A percentile compares a stretch with the other conserved stretches of the same genome.
Conservation (phyloP, 768 basidiomycete genomes). For the Macrolepiota albuminosa region DNA sequence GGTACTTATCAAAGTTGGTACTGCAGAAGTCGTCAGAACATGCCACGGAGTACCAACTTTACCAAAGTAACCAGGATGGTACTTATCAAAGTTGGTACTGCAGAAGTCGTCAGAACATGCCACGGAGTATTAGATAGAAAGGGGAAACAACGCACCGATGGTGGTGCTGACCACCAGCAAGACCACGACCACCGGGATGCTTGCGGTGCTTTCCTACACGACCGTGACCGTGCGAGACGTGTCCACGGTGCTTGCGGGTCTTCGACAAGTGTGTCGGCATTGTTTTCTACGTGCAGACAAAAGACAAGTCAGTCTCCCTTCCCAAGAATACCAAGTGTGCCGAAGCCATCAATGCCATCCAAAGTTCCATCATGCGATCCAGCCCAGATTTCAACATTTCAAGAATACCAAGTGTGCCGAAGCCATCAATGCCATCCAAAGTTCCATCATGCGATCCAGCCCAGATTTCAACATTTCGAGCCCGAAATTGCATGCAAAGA, state of each 20-base stretch:
- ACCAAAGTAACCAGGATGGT: conserved; percentile 99
- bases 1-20: conserved; percentile 98
- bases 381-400: conserved; percentile 29
- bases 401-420: conserved; percentile 17
- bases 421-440: conserved; percentile 45
- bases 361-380: conserved; percentile 31
- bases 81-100: conserved; percentile 97
- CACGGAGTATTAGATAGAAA: not conserved
- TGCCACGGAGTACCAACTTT: conserved; percentile 64
- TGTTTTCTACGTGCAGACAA: conserved; percentile 28
- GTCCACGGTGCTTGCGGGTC: conserved; percentile 98
- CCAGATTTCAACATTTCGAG: conserved; percentile 24
- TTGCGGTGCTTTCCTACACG: conserved; percentile 99
- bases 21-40: conserved; percentile 31
- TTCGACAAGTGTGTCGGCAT: conserved; percentile 98
- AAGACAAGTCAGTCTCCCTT: conserved; percentile 16
- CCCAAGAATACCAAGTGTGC: conserved; percentile 15
- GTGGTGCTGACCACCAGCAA: conserved; percentile 99
- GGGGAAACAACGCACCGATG: conserved; percentile 68
- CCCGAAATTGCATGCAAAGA: conserved; percentile 10
- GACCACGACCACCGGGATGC: conserved; percentile 99
- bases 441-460: conserved; percentile 33
- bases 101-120: conserved; percentile 1
- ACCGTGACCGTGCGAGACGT: conserved; percentile 99
- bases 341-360: conserved; percentile 44